These are phyloP conservation scores for Penicillium sp. DNA, from an alignment of 2,329 filamentous ascomycete species.

Conservation along the genomic window DNA sequence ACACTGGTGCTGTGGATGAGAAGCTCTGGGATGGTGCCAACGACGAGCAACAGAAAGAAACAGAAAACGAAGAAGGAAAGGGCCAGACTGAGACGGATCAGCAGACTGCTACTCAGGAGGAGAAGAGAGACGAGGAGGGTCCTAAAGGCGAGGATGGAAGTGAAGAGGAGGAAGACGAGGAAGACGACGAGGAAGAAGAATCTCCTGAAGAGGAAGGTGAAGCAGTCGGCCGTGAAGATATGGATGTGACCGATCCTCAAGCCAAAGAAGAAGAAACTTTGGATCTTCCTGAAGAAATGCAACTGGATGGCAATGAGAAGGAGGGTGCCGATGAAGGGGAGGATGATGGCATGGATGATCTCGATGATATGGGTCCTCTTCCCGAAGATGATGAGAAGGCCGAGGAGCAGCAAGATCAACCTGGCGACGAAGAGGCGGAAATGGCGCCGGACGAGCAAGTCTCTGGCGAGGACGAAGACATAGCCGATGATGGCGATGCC, in stretches of 20 bases:
- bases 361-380: constrained; percentile 43
- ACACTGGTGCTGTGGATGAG: constrained; percentile 87
- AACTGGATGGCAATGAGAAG: constrained; percentile 67
- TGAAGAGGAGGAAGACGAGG: constrained; percentile 52
- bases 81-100: constrained; percentile 54
- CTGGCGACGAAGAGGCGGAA: constrained; percentile 33
- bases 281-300: constrained; percentile 83
- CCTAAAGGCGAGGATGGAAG: constrained; percentile 49
- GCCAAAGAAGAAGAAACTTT: constrained; percentile 77
- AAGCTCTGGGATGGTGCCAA: constrained; percentile 94
- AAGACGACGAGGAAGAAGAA: constrained; percentile 57
- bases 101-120: constrained; percentile 60
- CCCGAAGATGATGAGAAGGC: constrained; percentile 35
- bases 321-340: constrained; percentile 51
- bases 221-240: constrained; percentile 61
- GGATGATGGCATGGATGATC: constrained; percentile 49
- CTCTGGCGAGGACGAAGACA: constrained; percentile 36
- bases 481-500: constrained; percentile 45
- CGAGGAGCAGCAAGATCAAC: constrained; percentile 30
- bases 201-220: constrained; percentile 58
- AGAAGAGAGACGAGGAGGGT: constrained; percentile 39
- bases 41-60: constrained; percentile 64
- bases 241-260: constrained; percentile 68
- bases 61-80: constrained; percentile 69
- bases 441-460: constrained; percentile 32